A percentile compares a stretch with the other conserved stretches of the same genome.
These are phyloP conservation scores for Xylaria grammica DNA, from an alignment of 495 filamentous ascomycete genomes.

Conservation along the genomic window DNA sequence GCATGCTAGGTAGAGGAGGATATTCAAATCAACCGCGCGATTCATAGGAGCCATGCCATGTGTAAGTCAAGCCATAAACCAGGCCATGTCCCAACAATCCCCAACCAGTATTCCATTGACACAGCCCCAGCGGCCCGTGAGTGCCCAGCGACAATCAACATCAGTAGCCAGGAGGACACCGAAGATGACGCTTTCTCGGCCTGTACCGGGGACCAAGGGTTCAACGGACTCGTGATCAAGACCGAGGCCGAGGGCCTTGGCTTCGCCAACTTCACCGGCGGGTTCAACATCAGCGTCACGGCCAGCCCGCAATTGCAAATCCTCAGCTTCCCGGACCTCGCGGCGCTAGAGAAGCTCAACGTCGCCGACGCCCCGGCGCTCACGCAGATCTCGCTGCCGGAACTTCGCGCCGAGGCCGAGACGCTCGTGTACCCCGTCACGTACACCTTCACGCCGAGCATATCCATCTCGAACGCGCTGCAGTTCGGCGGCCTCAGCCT, in stretches of 20 bases:
- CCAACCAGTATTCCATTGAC: too few relatives aligned
- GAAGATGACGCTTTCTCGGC: neutral
- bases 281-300: neutral
- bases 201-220: neutral
- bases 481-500: neutral
- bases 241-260: neutral
- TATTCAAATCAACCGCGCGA: neutral
- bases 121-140: neutral
- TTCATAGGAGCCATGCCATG: neutral
- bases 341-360: neutral
- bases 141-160: neutral
- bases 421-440: slow-evolving; percentile 2
- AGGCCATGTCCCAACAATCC: neutral
- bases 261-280: slow-evolving; percentile 2
- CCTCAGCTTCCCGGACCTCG: neutral
- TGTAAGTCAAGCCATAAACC: neutral
- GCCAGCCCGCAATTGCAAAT: neutral
- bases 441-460: neutral
- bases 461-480: neutral
- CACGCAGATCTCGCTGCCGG: neutral
- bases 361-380: neutral
- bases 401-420: neutral
- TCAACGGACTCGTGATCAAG: neutral
- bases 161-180: neutral
- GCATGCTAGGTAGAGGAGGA: neutral